phyloP scores from a whole-genome alignment of 1,139 yeast genomes.

The Suhomyces anneliseae region DNA sequence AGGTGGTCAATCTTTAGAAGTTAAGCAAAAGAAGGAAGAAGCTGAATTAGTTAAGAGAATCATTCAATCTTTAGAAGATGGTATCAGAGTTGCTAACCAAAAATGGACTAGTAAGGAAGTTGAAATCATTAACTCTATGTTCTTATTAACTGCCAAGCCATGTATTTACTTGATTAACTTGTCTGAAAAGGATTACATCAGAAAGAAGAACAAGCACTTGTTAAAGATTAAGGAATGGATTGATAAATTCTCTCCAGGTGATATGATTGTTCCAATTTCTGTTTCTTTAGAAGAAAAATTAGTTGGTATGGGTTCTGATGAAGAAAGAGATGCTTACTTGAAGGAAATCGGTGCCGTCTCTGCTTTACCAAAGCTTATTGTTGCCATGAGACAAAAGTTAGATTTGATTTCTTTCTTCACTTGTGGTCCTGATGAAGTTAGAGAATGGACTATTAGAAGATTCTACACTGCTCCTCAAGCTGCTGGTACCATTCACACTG shows the following conservation, averaged over 20 bases:
- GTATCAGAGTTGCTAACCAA: slow-evolving; percentile 90
- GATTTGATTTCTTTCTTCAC: slow-evolving; percentile 84
- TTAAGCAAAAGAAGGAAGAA: slow-evolving; percentile 92
- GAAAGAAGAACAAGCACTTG: slow-evolving; percentile 97
- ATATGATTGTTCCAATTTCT: slow-evolving; percentile 88
- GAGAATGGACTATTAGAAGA: slow-evolving; percentile 87
- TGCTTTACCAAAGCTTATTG: slow-evolving; percentile 85
- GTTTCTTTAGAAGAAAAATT: slow-evolving; percentile 92
- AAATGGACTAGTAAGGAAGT: slow-evolving; percentile 89
- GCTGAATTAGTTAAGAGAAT: slow-evolving; percentile 76
- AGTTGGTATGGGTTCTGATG: slow-evolving; percentile 85
- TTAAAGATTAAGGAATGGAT: slow-evolving; percentile 95
- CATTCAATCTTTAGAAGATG: slow-evolving; percentile 72
- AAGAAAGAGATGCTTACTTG: slow-evolving; percentile 88
- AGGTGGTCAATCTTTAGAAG: slow-evolving; percentile 96
- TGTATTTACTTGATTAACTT: slow-evolving; percentile 92
- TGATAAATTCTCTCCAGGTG: slow-evolving; percentile 92
- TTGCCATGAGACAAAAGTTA: slow-evolving; percentile 79
- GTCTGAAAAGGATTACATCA: slow-evolving; percentile 89
- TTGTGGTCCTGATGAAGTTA: slow-evolving; percentile 81
- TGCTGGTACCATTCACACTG: slow-evolving; percentile 82
- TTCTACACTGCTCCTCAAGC: slow-evolving; percentile 88
- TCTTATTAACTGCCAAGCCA: slow-evolving; percentile 91
- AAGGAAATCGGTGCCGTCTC: slow-evolving; percentile 82
- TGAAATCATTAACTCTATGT: slow-evolving; percentile 84